phyloP scores from a whole-genome alignment of 75 land plant species.

The Pinus taeda region DNA sequence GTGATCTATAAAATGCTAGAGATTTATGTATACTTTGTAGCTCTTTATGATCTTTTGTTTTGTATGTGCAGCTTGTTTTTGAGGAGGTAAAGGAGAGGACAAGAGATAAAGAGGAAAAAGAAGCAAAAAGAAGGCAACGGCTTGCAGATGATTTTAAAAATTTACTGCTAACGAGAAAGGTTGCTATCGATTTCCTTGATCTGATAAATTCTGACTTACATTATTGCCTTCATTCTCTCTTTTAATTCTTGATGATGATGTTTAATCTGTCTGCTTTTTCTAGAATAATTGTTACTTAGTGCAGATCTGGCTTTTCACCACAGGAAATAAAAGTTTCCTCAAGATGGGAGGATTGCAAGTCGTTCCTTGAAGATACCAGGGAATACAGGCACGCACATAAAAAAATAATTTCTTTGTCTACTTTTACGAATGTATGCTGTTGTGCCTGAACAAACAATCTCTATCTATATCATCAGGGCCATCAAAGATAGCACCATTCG shows the following conservation, averaged over 20 bases:
- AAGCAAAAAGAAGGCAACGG: slow-evolving; percentile 81
- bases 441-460: background rate
- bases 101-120: slow-evolving; percentile 94
- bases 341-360: slow-evolving; percentile 78
- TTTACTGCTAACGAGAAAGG: slow-evolving; percentile 64
- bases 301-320: background rate
- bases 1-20: background rate
- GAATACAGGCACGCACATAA: slow-evolving; percentile 39
- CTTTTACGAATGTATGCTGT: background rate
- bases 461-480: slow-evolving; percentile 34
- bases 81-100: slow-evolving; percentile 73
- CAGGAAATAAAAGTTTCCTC: slow-evolving; percentile 70
- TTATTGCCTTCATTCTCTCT: background rate
- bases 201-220: background rate
- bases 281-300: background rate
- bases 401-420: background rate
- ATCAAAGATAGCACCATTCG: slow-evolving; percentile 55
- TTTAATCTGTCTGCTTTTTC: background rate
- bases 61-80: slow-evolving; percentile 67
- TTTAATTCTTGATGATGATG: background rate
- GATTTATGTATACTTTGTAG: background rate
- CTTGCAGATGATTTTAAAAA: slow-evolving; percentile 74
- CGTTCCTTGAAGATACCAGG: slow-evolving; percentile 60
- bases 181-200: slow-evolving; percentile 6
- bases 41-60: background rate